Evolutionary conservation across 139 green algal genomes (phyloP), one percentile per base, ranked within the genome.

Genomic region (Chlamydomonas asymmetrica): DNA sequence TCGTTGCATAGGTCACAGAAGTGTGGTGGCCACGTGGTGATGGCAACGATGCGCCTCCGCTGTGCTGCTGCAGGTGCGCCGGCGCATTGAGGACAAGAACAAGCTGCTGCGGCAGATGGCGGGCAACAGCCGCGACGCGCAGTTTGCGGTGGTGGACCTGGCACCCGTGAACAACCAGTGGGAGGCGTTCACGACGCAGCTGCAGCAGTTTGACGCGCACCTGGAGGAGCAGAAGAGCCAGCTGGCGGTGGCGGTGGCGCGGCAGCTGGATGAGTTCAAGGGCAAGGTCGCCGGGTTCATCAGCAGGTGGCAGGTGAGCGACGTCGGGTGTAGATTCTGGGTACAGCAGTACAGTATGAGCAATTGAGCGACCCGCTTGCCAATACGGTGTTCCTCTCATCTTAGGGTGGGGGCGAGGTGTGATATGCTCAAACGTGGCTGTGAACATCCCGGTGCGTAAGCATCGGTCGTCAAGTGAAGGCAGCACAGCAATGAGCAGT

Each of bases 61-160:
- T 68, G 18, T 6, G 61, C n/a, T 61, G 37, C 66, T 39, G 67
- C 74, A 80, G 68, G 65, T 92, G 54, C 85, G 88, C 23, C 75
- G 85, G 22, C 84, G 87, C 49, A 84, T 93, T 29, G 89, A 93
- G 32, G 90, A 96, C 67, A 93, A 93, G 76, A 91, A 92, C 80
- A 85, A 91, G 75, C 83, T 96, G 66, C 79, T 92, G 71, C 77
- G 83, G 0, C 68, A 86, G 48, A 85, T 89, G 79, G 84, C 79
- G 10, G 71, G 60, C 38, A 71, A 56, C 31, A 74, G 74, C 29
- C 37, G 59, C 13, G 71, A 78, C 35, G 80, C 77, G 18, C 7
- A 20, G 20, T 82, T 81, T 41, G 81, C 75, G 6, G 41, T 66
- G 7, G 83, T 94, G 29, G 89, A 94, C 82, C 79, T 96, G 66